Evolutionary conservation across 257 asterid species (phyloP).

Genomic region (Scutellaria minor): DNA sequence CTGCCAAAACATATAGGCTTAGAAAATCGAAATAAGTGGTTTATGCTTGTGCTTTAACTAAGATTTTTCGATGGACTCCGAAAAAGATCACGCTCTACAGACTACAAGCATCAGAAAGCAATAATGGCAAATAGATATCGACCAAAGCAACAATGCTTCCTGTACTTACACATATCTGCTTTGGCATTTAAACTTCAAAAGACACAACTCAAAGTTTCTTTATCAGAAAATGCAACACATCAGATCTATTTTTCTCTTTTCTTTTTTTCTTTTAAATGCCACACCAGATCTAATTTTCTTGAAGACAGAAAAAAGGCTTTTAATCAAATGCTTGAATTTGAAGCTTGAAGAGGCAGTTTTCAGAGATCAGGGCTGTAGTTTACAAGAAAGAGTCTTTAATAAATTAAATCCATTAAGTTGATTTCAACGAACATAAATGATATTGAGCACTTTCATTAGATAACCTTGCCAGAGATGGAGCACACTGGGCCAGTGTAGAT

Average conservation of each 20-base stretch:
- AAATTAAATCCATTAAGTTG: slow-evolving; percentile 17
- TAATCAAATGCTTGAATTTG: slow-evolving; percentile 28
- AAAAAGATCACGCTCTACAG: slow-evolving; percentile 22
- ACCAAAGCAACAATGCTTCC: slow-evolving; percentile 13
- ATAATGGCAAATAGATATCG: slow-evolving; percentile 11
- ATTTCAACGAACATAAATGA: background rate
- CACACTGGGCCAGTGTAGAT: slow-evolving; percentile 14
- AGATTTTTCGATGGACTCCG: slow-evolving; percentile 17
- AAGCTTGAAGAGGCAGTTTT: slow-evolving; percentile 28
- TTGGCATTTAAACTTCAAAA: slow-evolving; percentile 7
- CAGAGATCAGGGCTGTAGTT: slow-evolving; percentile 13
- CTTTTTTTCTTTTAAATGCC: too few species aligned
- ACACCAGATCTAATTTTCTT: background rate
- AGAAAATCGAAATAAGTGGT: slow-evolving; percentile 20
- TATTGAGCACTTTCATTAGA: slow-evolving; percentile 17
- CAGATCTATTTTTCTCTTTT: background rate
- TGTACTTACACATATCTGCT: background rate
- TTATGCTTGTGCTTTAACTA: slow-evolving; percentile 21
- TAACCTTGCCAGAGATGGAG: slow-evolving; percentile 9
- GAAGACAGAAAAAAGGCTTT: slow-evolving; percentile 27
- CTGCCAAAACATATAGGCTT: slow-evolving; percentile 51
- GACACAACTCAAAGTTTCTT: background rate
- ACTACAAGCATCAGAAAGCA: slow-evolving; percentile 19
- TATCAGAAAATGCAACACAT: background rate
- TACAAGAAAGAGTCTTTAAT: slow-evolving; percentile 16